Base-by-base conservation (phyloP, 2,329 filamentous ascomycete species). In the Tolypocladium paradoxum region DNA sequence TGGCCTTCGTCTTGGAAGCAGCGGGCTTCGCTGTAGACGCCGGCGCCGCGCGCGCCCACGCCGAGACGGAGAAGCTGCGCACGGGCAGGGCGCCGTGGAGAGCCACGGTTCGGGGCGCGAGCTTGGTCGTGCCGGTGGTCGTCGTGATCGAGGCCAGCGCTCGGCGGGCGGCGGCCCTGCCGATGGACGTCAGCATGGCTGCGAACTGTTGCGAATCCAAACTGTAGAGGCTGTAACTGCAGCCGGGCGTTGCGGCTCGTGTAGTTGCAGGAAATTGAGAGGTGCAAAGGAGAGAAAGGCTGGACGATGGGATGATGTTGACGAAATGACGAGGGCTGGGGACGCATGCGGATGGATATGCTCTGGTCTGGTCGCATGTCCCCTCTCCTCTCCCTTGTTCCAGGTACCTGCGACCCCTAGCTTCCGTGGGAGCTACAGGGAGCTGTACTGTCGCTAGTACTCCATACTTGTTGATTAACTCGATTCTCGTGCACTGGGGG, bases 111-210 rank as follows among this genome's bases (percentile, higher is more conserved):
- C 54, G 60, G 38, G 58, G 55, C 50, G 56, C 51, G 37, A 64
- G 40, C 50, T 56, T 59, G 27, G 27, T 56, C 57, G 57, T 38
- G 63, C 49, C 43, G 7, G 33, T 29, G 22, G 46, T 16, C n/a
- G 60, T 55, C 51, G 57, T 55, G 54, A 60, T 52, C 40, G 59
- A 50, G 52, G 59, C 55, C 48, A 64, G 58, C 51, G 64, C 59
- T 58, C 70, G 71, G 62, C 65, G 66, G 55, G 66, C 63, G 52
- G 69, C 68, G 51, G 64, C 67, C 57, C 72, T 68, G 57, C 68
- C 68, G 57, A 75, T 62, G 33, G 68, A 65, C 50, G 68, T 70
- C 56, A 76, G 62, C 74, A 77, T 77, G 54, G 55, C 60, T 46
- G 52, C 40, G 45, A 9, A 4, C n/a, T 36, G 34, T 37, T 24